Evolutionary conservation across 2,329 filamentous ascomycete genomes (phyloP).

Genomic region (Trichophyton schoenleinii): DNA sequence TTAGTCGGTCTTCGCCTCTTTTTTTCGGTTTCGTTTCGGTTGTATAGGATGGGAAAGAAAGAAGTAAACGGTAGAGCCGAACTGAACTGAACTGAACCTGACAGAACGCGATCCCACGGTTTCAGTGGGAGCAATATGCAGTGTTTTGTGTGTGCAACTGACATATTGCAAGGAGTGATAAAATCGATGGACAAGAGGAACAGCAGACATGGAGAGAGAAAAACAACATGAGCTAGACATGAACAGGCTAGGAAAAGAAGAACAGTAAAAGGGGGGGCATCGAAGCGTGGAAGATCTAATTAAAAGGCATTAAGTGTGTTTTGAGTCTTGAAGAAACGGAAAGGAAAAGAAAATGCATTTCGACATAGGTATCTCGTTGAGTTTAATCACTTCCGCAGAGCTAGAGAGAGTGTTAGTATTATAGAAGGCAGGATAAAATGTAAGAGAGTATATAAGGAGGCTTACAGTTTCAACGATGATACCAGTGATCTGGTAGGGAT

Average conservation of each 20-base stretch:
- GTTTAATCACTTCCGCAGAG: conserved; percentile 32
- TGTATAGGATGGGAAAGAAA: no score
- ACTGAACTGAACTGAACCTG: not conserved
- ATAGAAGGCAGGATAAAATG: not conserved
- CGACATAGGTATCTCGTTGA: conserved; percentile 15
- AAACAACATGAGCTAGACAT: not conserved
- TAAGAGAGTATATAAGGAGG: no score
- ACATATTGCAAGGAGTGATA: not conserved
- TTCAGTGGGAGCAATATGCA: conserved; percentile 3
- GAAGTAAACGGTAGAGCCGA: not conserved
- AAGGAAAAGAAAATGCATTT: conserved; percentile 7
- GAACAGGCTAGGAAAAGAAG: not conserved
- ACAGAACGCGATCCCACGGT: not conserved
- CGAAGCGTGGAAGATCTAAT: conserved; percentile 5
- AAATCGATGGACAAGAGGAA: not conserved
- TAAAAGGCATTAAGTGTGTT: not conserved
- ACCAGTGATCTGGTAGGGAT: conserved; percentile 74
- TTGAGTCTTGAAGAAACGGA: not conserved
- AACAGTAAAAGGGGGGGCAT: conserved; percentile 2
- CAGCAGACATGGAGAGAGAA: not conserved
- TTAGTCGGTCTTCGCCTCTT: not conserved
- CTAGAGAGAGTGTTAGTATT: conserved; percentile 13
- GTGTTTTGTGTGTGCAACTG: not conserved
- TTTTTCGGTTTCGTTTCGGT: not conserved
- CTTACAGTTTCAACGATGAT: conserved; percentile 65